Percentiles rank a stretch among this genome's conserved stretches.
Conservation (phyloP, 345 rosid species). For the Xanthoceras sorbifolium region DNA sequence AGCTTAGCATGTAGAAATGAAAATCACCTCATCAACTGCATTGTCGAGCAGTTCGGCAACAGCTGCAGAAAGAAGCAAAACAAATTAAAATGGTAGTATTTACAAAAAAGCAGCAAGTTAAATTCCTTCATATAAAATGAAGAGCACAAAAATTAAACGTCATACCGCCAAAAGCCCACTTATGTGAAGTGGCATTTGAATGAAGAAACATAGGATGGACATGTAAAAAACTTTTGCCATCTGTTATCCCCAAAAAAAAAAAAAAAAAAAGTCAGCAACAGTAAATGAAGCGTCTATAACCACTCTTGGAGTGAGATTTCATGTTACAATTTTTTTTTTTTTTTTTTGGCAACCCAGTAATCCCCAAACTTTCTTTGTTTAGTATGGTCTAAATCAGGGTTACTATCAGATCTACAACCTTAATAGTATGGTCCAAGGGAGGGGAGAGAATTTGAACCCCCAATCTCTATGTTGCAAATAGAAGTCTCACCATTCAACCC, state of each 20-base stretch:
- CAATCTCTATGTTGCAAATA: too few relatives aligned
- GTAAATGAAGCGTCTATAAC: slow-evolving; percentile 14
- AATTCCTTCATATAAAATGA: slow-evolving; percentile 8
- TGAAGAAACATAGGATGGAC: slow-evolving; percentile 98
- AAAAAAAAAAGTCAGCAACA: background rate
- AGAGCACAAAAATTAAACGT: background rate
- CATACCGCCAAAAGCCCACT: slow-evolving; percentile 99
- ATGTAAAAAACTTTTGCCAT: slow-evolving; percentile 76
- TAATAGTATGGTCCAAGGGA: too few relatives aligned
- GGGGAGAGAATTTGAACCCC: too few relatives aligned
- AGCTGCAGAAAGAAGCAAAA: slow-evolving; percentile 58
- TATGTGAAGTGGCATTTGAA: slow-evolving; percentile 98
- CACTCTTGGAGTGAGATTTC: background rate
- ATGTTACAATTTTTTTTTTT: background rate
- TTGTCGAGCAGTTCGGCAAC: slow-evolving; percentile 94
- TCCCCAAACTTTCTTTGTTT: too few relatives aligned
- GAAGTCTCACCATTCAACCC: too few relatives aligned
- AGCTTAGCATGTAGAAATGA: slow-evolving; percentile 5
- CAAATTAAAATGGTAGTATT: background rate
- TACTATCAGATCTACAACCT: too few relatives aligned
- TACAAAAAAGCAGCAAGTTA: background rate
- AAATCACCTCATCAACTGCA: slow-evolving; percentile 90
- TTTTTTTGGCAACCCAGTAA: too few relatives aligned
- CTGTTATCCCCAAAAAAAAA: slow-evolving; percentile 38
- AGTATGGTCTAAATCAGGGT: too few relatives aligned